Conservation (phyloP, 2,329 filamentous ascomycete genomes). For the Colletotrichum cuscutae region DNA sequence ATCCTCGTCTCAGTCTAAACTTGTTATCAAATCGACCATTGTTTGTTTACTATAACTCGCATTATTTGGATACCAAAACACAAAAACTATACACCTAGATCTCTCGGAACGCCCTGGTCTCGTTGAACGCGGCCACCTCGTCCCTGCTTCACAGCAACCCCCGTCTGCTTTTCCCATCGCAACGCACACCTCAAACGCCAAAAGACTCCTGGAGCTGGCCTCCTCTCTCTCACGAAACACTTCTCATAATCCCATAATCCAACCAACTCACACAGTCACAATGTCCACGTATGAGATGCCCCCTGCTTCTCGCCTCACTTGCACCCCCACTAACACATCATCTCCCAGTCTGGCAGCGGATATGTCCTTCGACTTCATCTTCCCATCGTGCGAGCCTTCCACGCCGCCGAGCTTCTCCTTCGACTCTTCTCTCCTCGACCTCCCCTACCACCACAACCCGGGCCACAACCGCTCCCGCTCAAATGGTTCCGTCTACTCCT, state of each 20-base stretch:
- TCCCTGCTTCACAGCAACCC: slow-evolving; percentile 38
- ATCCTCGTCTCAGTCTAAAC: neutral
- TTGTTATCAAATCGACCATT: neutral
- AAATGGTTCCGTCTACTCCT: slow-evolving; percentile 74
- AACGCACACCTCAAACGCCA: neutral
- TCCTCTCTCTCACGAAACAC: slow-evolving; percentile 22
- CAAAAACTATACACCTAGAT: slow-evolving; percentile 36
- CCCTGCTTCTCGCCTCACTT: slow-evolving; percentile 24
- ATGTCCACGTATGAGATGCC: slow-evolving; percentile 54
- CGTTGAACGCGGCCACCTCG: slow-evolving; percentile 35
- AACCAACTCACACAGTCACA: slow-evolving; percentile 39
- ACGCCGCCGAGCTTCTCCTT: slow-evolving; percentile 65
- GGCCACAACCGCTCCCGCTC: slow-evolving; percentile 73
- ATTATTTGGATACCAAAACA: slow-evolving; percentile 27
- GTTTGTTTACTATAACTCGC: slow-evolving; percentile 20
- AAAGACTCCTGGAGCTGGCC: slow-evolving; percentile 34
- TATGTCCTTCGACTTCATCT: slow-evolving; percentile 70
- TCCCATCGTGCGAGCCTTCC: slow-evolving; percentile 62
- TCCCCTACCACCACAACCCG: slow-evolving; percentile 56
- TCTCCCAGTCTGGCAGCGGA: slow-evolving; percentile 67
- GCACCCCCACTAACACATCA: slow-evolving; percentile 42
- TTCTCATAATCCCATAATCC: slow-evolving; percentile 35
- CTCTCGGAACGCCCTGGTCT: slow-evolving; percentile 38
- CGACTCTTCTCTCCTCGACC: slow-evolving; percentile 66
- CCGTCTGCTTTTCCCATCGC: slow-evolving; percentile 29